phyloP scores from a whole-genome alignment of 208 protist genomes.

The Zelonia costaricensis region DNA sequence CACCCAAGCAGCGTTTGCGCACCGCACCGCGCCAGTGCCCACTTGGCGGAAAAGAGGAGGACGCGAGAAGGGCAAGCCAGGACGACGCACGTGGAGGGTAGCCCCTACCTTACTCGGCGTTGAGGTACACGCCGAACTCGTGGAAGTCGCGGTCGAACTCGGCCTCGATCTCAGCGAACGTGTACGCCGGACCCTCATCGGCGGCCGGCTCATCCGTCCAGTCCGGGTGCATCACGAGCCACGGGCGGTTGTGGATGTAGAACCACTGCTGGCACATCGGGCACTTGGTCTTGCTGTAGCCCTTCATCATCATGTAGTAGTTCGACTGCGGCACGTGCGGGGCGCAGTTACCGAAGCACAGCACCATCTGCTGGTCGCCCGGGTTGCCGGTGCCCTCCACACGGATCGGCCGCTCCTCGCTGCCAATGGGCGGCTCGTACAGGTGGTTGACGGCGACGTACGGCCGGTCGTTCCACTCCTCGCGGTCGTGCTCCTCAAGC shows the following conservation, averaged over 20 bases:
- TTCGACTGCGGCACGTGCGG: constrained; percentile 89
- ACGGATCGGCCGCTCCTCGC: constrained; percentile 87
- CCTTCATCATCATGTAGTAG: constrained; percentile 94
- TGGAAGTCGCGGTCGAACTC: constrained; percentile 93
- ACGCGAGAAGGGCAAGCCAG: background rate
- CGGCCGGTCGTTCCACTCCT: constrained; percentile 90
- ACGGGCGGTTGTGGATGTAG: constrained; percentile 90
- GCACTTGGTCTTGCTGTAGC: constrained; percentile 89
- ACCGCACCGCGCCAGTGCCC: too few relatives aligned
- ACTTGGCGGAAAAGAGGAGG: background rate
- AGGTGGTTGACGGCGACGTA: constrained; percentile 91
- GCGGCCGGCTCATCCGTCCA: constrained; percentile 90
- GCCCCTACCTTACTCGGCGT: constrained; percentile 62
- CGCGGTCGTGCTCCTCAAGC: constrained; percentile 91
- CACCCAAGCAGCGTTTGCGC: too few relatives aligned
- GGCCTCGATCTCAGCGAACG: constrained; percentile 89
- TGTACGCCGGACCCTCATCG: constrained; percentile 89
- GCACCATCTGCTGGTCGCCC: constrained; percentile 82
- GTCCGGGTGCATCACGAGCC: constrained; percentile 91
- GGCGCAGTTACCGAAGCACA: constrained; percentile 90
- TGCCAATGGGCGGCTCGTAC: constrained; percentile 88
- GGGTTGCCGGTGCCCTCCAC: constrained; percentile 83
- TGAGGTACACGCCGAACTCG: constrained; percentile 90
- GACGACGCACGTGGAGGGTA: background rate
- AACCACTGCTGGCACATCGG: constrained; percentile 91